A percentile compares a stretch with the other conserved stretches of the same genome.
Conservation (phyloP, 139 green algal species). For the Tetradesmus lagerheimii region DNA sequence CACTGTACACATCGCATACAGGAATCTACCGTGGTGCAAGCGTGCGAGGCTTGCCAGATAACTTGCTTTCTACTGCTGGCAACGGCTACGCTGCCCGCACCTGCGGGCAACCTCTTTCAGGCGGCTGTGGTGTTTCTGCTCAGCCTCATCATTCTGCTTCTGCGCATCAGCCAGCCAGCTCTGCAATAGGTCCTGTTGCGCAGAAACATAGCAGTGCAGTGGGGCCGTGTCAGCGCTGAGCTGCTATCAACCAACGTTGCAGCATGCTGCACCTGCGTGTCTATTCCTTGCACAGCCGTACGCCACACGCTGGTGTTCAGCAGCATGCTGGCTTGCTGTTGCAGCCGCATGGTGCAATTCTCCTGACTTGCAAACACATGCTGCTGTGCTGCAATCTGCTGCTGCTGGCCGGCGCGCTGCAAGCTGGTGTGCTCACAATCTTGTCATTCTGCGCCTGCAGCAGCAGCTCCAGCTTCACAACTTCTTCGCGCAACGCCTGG, state of each 20-base stretch:
- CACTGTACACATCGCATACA: too few relatives aligned
- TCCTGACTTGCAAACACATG: not conserved
- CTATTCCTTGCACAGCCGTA: too few relatives aligned
- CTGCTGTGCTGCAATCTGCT: not conserved
- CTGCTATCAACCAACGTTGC: too few relatives aligned
- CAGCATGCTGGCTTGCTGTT: too few relatives aligned
- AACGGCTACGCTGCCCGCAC: not conserved
- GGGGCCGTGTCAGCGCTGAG: too few relatives aligned
- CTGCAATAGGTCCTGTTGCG: constrained; percentile 1
- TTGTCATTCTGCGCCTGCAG: constrained; percentile 32
- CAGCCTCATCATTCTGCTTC: constrained; percentile 13
- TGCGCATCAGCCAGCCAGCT: not conserved
- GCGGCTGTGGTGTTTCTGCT: constrained; percentile 8
- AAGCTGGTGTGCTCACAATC: not conserved
- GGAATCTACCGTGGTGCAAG: too few relatives aligned
- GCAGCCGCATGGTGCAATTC: not conserved
- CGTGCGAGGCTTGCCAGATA: too few relatives aligned
- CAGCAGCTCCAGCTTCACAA: constrained; percentile 24
- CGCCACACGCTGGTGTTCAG: too few relatives aligned
- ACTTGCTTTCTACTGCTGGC: too few relatives aligned
- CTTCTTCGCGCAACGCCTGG: constrained; percentile 3
- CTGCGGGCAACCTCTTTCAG: constrained; percentile 42
- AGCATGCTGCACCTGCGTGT: too few relatives aligned
- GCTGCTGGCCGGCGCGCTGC: too few relatives aligned
- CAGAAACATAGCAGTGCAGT: not conserved